Conservation (phyloP, 108 stramenopile genomes). For the Cylindrotheca closterium region DNA sequence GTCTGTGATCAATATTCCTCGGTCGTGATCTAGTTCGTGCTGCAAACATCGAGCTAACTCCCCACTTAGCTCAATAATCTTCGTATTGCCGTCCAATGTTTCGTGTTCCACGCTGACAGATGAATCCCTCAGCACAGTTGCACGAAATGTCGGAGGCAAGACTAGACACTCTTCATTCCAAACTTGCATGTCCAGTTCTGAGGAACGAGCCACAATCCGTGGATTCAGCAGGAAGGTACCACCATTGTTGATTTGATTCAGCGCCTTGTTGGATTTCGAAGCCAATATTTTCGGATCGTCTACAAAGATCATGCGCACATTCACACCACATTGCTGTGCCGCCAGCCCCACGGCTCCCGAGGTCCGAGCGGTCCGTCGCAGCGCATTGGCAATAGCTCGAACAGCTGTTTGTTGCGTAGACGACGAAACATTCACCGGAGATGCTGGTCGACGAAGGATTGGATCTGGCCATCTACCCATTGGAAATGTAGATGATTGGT, state of each 20-base stretch:
- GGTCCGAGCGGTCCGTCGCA: slow-evolving; percentile 52
- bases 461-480: slow-evolving; percentile 87
- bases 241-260: background rate
- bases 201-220: slow-evolving; percentile 58
- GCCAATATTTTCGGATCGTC: slow-evolving; percentile 10
- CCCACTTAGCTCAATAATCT: slow-evolving; percentile 26
- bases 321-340: slow-evolving; percentile 85
- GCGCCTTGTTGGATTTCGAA: background rate
- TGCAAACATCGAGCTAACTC: slow-evolving; percentile 71
- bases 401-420: slow-evolving; percentile 31
- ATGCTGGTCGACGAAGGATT: slow-evolving; percentile 55
- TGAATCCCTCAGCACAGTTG: slow-evolving; percentile 73
- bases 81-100: background rate
- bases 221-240: slow-evolving; percentile 63
- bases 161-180: slow-evolving; percentile 87
- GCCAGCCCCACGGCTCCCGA: slow-evolving; percentile 81
- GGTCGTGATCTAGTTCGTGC: slow-evolving; percentile 89
- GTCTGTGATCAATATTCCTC: slow-evolving; percentile 78
- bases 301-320: slow-evolving; percentile 64
- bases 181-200: slow-evolving; percentile 66
- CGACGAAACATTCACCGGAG: slow-evolving; percentile 20
- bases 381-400: no score
- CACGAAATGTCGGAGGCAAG: slow-evolving; percentile 70
- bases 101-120: slow-evolving; percentile 59
- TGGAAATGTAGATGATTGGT: background rate